Conservation (phyloP, 192 early-diverging fungal species). For the Lobulomyces angularis region DNA sequence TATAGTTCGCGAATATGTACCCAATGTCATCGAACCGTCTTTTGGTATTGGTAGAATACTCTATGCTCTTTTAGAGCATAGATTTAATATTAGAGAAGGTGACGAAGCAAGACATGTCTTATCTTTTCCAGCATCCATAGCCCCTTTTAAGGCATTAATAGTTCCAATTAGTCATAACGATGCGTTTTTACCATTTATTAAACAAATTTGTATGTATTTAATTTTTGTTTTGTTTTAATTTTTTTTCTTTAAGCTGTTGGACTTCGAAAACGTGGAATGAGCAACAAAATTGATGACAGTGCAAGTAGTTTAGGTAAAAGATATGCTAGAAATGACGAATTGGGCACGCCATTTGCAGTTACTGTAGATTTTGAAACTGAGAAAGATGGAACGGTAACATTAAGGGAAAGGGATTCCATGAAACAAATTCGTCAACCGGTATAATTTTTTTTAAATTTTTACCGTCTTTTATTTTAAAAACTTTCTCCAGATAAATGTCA, state of each 20-base stretch:
- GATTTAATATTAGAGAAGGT: constrained; percentile 75
- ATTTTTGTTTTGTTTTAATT: not conserved
- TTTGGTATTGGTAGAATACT: constrained; percentile 98
- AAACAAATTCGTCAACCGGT: constrained; percentile 81
- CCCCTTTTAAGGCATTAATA: constrained; percentile 89
- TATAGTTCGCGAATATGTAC: constrained; percentile 86
- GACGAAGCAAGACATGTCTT: constrained; percentile 85
- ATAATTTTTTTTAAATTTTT: no score
- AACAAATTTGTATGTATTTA: constrained; percentile 29
- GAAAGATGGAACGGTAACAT: constrained; percentile 82
- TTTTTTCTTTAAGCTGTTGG: constrained; percentile 32
- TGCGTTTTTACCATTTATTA: constrained; percentile 61
- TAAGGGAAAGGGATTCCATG: constrained; percentile 91
- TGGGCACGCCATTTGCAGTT: constrained; percentile 93
- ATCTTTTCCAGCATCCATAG: constrained; percentile 80
- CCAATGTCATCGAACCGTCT: constrained; percentile 98
- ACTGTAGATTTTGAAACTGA: constrained; percentile 98
- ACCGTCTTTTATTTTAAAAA: not conserved
- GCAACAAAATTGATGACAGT: constrained; percentile 80
- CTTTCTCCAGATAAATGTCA: not conserved
- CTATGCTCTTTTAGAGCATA: constrained; percentile 91
- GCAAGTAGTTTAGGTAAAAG: constrained; percentile 82
- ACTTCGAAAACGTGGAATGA: constrained; percentile 64
- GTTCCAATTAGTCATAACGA: constrained; percentile 72
- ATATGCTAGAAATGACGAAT: constrained; percentile 95